Conservation (phyloP, 352 stramenopile species). For the Aphanomyces cochlioides region DNA sequence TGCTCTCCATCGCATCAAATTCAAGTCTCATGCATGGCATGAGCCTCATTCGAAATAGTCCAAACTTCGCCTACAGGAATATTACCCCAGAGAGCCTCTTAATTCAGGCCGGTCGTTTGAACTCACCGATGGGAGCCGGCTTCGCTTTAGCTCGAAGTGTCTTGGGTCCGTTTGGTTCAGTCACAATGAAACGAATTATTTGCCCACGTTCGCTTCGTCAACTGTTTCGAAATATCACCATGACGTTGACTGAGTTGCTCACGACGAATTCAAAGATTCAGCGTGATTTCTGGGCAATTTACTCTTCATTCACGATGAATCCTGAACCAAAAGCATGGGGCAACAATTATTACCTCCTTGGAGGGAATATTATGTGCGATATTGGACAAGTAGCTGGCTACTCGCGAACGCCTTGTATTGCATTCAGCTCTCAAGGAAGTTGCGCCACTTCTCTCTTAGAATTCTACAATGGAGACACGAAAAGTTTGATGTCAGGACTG, state of each 20-base stretch:
- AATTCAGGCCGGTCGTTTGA: not conserved
- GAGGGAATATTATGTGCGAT: constrained; percentile 15
- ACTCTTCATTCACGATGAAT: not conserved
- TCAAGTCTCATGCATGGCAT: not conserved
- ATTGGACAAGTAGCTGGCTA: not conserved
- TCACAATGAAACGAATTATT: constrained; percentile 1
- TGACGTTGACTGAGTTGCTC: not conserved
- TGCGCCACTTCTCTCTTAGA: not conserved
- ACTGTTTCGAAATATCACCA: constrained; percentile 6
- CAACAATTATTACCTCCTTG: not conserved
- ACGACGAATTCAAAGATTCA: not conserved
- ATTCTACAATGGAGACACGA: not conserved
- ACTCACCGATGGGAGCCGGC: not conserved
- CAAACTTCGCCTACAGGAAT: constrained; percentile 13
- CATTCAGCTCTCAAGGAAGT: not conserved
- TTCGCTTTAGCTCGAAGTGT: not conserved
- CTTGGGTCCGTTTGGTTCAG: constrained; percentile 4
- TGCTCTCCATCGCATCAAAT: constrained; percentile 7
- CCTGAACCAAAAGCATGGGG: not conserved
- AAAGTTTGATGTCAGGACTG: not conserved
- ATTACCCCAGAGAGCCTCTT: not conserved
- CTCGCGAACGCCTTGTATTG: not conserved
- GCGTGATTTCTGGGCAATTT: not conserved
- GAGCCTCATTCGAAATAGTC: constrained; percentile 1
- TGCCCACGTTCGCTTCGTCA: not conserved